A percentile compares a stretch with the other conserved stretches of the same genome.
These are phyloP conservation scores for Eimeria sp. DNA, from an alignment of 169 alveolate species.

Conservation along the genomic window DNA sequence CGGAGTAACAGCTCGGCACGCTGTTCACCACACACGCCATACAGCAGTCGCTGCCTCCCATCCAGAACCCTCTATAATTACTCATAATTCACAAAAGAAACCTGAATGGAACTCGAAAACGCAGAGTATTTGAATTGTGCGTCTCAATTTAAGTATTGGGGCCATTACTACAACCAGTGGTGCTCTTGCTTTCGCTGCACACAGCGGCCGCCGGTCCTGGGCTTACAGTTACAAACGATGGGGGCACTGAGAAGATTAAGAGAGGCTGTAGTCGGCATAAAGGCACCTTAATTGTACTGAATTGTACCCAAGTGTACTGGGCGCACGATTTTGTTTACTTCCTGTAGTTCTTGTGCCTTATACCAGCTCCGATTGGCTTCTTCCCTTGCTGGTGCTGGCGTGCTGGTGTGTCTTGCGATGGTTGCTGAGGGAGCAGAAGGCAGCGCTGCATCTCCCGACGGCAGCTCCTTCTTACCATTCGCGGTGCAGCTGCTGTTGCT, in stretches of 20 bases:
- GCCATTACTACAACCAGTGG: neutral
- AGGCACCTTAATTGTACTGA: neutral
- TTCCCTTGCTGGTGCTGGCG: neutral
- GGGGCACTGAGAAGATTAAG: neutral
- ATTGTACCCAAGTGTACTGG: neutral
- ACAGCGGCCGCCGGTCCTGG: neutral
- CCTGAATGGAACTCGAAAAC: neutral
- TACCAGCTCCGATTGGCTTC: neutral
- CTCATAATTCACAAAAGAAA: neutral
- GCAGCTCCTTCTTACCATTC: neutral
- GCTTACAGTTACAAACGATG: neutral
- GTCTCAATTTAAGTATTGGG: neutral
- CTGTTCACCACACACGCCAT: neutral
- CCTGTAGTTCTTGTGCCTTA: neutral
- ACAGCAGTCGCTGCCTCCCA: neutral
- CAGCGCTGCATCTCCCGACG: neutral
- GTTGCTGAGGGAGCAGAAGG: neutral
- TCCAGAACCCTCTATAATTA: neutral
- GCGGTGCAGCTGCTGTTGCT: neutral
- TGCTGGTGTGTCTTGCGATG: constrained; percentile 28
- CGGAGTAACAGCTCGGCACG: too few relatives aligned
- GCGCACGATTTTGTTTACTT: neutral
- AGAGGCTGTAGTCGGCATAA: neutral
- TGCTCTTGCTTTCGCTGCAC: neutral
- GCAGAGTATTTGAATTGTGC: neutral